phyloP scores from a whole-genome alignment of 306 rosid genomes.

The Cercis canadensis region DNA sequence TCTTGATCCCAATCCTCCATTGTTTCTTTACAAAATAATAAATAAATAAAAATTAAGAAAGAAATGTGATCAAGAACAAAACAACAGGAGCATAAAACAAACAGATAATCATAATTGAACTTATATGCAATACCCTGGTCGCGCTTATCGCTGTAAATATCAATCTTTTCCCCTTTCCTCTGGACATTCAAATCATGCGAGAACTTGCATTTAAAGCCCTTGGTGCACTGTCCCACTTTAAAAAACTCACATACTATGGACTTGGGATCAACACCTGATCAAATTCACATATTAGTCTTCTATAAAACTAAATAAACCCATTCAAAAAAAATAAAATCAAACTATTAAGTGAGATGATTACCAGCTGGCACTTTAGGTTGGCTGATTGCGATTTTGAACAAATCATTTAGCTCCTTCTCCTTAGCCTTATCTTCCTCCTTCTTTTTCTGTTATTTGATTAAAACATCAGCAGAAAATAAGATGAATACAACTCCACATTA shows the following conservation, averaged over 20 bases:
- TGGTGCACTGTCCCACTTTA: conserved; percentile 90
- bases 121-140: conserved; percentile 62
- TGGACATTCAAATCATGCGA: conserved; percentile 95
- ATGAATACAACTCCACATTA: not conserved
- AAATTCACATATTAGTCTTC: not conserved
- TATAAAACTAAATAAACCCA: not conserved
- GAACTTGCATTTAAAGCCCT: conserved; percentile 98
- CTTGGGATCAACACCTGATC: no score
- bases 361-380: conserved; percentile 96
- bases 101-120: conserved; percentile 1
- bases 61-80: conserved; percentile 2
- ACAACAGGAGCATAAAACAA: not conserved
- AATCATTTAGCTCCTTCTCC: conserved; percentile 90
- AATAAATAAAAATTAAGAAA: conserved; percentile 1
- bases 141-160: conserved; percentile 86
- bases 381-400: conserved; percentile 90
- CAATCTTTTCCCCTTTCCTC: conserved; percentile 99
- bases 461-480: not conserved
- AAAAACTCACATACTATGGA: conserved; percentile 31
- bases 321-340: not conserved
- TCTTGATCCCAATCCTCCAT: conserved; percentile 99
- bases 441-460: conserved; percentile 70
- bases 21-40: conserved; percentile 54
- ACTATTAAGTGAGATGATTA: conserved; percentile 38
- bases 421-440: conserved; percentile 95